Base-by-base conservation (phyloP, 139 green algal species). In the Coelastrella sp. region DNA sequence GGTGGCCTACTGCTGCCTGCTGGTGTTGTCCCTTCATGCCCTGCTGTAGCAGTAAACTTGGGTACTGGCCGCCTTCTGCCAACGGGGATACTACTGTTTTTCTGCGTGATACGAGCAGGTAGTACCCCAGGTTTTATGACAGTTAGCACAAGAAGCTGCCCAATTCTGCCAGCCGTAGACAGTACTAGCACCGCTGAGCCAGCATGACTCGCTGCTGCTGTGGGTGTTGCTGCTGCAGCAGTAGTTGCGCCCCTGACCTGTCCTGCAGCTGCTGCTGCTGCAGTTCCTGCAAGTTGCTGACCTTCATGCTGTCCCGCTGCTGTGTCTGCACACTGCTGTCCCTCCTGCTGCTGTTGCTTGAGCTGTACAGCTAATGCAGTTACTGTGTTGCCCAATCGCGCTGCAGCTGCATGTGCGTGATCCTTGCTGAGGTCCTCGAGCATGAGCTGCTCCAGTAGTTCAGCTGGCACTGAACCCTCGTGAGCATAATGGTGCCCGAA, bases 381-480 rank as follows among this genome's bases (percentile, higher is more conserved):
- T 4, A 84, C 13, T 23, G 57, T 83, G 73, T 90, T 90, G 22
- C 85, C 73, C 0, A 4, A n/a, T 61, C n/a, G 20, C 74, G 85
- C 85, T 83, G 85, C 74, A 56, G 73, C 32, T 57, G 71, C 85
- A 65, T 20, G 11, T 77, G 85, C 85, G 19, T 32, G 14, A 10
- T 14, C 14, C 11, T 19, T 32, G 8, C 59, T 23, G 20, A 83
- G n/a, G 5, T 23, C 73, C 58, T 90, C 73, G 3, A 90, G 73
- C 73, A 84, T 76, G n/a, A 90, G 73, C 74, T 90, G 58, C 85
- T 90, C 57, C 85, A 90, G 73, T 5, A 90, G 85, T 60, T 90
- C 85, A 23, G 23, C 85, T 65, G 85, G 85, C 14, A 90, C 85
- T n/a, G 74, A 23, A 17, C 83, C 83, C 83, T 90, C 85, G 8